A percentile compares a stretch with the other conserved stretches of the same genome.
Evolutionary conservation across 768 basidiomycete genomes (phyloP).

Genomic region (Leccinum barrowsii): DNA sequence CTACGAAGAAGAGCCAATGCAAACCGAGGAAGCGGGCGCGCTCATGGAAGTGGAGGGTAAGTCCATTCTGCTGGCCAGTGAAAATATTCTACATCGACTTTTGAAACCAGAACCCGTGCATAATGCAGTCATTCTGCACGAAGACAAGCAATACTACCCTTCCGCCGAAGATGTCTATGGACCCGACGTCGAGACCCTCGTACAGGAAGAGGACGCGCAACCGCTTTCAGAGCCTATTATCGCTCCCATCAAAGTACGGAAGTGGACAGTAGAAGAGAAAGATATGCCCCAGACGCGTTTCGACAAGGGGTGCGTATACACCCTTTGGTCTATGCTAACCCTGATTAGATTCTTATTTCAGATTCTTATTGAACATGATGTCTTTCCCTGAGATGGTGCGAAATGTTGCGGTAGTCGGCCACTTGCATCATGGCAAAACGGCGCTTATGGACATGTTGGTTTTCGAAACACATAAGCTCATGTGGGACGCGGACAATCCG

Average conservation of each 20-base stretch:
- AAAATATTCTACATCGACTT: constrained; percentile 1
- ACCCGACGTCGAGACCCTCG: constrained; percentile 88
- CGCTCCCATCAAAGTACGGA: constrained; percentile 90
- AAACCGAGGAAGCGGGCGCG: constrained; percentile 53
- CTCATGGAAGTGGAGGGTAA: constrained; percentile 86
- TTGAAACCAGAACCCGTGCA: constrained; percentile 61
- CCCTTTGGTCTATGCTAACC: neutral
- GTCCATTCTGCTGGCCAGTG: constrained; percentile 14
- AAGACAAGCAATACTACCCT: constrained; percentile 98
- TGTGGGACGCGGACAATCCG: constrained; percentile 88
- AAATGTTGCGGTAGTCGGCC: constrained; percentile 94
- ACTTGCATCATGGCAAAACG: constrained; percentile 97
- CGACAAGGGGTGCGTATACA: constrained; percentile 77
- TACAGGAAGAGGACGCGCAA: constrained; percentile 98
- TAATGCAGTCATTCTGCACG: constrained; percentile 86
- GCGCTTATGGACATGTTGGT: constrained; percentile 96
- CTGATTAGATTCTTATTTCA: constrained; percentile 32
- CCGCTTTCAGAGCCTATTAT: constrained; percentile 93
- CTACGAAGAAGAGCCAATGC: constrained; percentile 69
- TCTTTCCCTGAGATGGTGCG: constrained; percentile 91
- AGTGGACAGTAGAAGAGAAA: constrained; percentile 94
- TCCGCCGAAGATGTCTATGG: constrained; percentile 92
- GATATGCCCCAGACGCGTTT: constrained; percentile 96
- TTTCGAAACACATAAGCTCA: constrained; percentile 92
- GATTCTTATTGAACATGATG: constrained; percentile 90